Evolutionary conservation across 768 basidiomycete genomes (phyloP).

Genomic region (Hysterangium stoloniferum): DNA sequence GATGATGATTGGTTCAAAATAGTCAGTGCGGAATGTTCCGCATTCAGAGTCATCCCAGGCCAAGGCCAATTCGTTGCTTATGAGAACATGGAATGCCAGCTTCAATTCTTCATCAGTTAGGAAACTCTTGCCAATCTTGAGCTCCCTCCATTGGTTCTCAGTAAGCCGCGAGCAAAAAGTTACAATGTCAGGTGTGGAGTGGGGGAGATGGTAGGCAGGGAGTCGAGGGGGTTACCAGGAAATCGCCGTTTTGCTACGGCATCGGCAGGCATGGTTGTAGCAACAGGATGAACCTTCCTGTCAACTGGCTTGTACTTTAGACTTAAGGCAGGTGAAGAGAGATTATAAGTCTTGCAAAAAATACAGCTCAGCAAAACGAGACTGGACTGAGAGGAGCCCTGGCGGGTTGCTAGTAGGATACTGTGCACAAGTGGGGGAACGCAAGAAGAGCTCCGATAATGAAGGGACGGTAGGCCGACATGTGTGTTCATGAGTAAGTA

Average conservation of each 20-base stretch:
- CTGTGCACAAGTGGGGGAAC: background rate
- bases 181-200: constrained; percentile 2
- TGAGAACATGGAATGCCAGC: constrained; percentile 28
- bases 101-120: constrained; percentile 26
- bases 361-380: background rate
- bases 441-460: too few species aligned
- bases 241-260: constrained; percentile 14
- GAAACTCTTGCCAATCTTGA: constrained; percentile 20
- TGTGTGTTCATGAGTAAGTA: background rate
- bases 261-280: constrained; percentile 21
- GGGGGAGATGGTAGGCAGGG: constrained; percentile 12
- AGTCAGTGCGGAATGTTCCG: constrained; percentile 19
- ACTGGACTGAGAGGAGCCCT: background rate
- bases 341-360: background rate
- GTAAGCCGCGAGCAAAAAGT: constrained; percentile 14
- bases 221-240: background rate
- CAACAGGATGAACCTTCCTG: constrained; percentile 21
- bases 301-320: constrained; percentile 24
- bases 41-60: constrained; percentile 14
- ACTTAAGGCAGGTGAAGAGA: background rate
- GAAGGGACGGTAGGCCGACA: background rate
- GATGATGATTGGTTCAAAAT: constrained; percentile 26
- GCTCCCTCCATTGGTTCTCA: constrained; percentile 9
- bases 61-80: constrained; percentile 11
- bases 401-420: background rate